phyloP scores from a whole-genome alignment of 2,329 filamentous ascomycete species.

The Xylaria sp. region DNA sequence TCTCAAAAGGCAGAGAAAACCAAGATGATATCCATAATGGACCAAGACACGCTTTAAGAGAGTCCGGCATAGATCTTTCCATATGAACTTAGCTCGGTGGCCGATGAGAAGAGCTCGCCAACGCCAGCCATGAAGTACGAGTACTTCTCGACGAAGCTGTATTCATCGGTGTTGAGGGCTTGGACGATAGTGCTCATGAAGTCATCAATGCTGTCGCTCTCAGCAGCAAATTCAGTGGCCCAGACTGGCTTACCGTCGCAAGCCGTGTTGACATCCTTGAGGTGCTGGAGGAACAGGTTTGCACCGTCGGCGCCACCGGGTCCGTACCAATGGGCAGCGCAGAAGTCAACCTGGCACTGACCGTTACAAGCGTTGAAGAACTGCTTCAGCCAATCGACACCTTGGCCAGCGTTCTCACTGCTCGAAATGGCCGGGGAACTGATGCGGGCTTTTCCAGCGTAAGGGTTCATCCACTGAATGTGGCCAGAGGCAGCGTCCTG shows the following conservation, averaged over 20 bases:
- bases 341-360: constrained; percentile 68
- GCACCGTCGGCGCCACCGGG: constrained; percentile 54
- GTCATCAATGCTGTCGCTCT: constrained; percentile 55
- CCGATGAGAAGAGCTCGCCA: constrained; percentile 56
- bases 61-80: constrained; percentile 63
- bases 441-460: constrained; percentile 63
- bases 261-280: constrained; percentile 58
- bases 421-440: constrained; percentile 72
- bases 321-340: constrained; percentile 74
- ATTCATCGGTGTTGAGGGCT: constrained; percentile 59
- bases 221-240: constrained; percentile 73
- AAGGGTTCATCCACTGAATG: constrained; percentile 66
- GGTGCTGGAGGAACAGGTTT: constrained; percentile 65
- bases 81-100: constrained; percentile 56
- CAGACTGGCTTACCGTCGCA: constrained; percentile 66
- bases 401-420: constrained; percentile 61
- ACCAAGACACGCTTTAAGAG: constrained; percentile 41
- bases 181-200: constrained; percentile 64
- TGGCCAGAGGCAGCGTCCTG: constrained; percentile 63
- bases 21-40: constrained; percentile 12
- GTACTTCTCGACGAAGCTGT: constrained; percentile 65
- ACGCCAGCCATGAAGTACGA: constrained; percentile 66
- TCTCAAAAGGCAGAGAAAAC: constrained; percentile 39
- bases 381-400: constrained; percentile 65
- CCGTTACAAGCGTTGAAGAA: constrained; percentile 64